These are phyloP conservation scores for Leptographium lundbergii DNA, from an alignment of 2,329 filamentous ascomycete genomes.

Conservation along the genomic window DNA sequence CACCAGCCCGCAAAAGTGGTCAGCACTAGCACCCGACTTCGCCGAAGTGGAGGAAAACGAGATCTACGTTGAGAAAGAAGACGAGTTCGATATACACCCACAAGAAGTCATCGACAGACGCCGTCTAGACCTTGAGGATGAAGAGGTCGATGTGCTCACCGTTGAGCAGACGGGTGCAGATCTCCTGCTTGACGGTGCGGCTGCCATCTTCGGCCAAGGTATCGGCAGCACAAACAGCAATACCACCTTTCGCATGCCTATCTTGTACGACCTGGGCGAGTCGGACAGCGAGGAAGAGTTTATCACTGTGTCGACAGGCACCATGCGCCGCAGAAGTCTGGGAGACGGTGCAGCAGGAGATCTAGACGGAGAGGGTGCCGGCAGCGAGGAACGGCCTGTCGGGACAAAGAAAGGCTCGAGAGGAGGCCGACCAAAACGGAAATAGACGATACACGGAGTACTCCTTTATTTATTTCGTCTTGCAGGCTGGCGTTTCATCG, in stretches of 20 bases:
- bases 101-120: conserved; percentile 90
- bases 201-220: not conserved
- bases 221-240: not conserved
- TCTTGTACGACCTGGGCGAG: conserved; percentile 83
- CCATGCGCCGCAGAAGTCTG: conserved; percentile 76
- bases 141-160: conserved; percentile 81
- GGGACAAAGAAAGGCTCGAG: conserved; percentile 16
- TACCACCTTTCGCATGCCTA: conserved; percentile 70
- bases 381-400: conserved; percentile 19
- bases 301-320: conserved; percentile 56
- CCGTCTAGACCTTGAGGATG: conserved; percentile 81
- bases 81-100: conserved; percentile 96
- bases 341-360: conserved; percentile 50
- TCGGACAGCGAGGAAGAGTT: conserved; percentile 93
- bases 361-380: conserved; percentile 24
- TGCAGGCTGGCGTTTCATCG: not conserved
- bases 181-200: conserved; percentile 23
- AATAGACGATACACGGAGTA: not conserved
- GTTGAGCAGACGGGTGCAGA: conserved; percentile 54
- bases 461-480: not conserved
- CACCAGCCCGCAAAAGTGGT: conserved; percentile 92
- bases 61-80: conserved; percentile 87
- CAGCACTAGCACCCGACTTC: conserved; percentile 90
- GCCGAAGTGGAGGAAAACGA: conserved; percentile 97
- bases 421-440: conserved; percentile 26